Percentiles rank a stretch among this genome's conserved stretches.
Evolutionary conservation across 2,329 filamentous ascomycete species (phyloP).

Genomic region (Didymella keratinophila): DNA sequence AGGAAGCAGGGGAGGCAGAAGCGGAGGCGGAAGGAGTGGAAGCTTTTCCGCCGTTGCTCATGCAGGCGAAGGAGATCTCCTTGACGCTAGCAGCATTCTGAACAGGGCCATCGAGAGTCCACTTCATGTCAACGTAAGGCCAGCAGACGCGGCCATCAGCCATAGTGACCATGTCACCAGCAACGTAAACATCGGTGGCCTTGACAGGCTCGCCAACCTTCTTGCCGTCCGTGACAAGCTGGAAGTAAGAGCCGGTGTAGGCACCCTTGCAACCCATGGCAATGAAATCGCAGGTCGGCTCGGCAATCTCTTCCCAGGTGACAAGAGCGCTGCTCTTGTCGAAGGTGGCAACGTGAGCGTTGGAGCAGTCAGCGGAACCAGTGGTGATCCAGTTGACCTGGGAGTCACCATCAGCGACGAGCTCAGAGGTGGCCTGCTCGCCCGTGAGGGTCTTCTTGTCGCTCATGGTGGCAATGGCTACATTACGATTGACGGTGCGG

Average conservation of each 20-base stretch:
- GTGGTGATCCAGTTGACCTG: constrained; percentile 69
- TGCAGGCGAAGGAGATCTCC: constrained; percentile 65
- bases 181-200: constrained; percentile 64
- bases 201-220: constrained; percentile 61
- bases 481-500: constrained; percentile 66
- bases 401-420: constrained; percentile 63
- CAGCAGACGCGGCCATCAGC: constrained; percentile 67
- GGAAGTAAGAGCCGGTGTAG: constrained; percentile 67
- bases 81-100: constrained; percentile 44
- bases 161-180: constrained; percentile 69
- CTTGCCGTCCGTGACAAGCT: constrained; percentile 62
- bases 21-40: constrained; percentile 11
- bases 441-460: constrained; percentile 66
- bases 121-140: constrained; percentile 66
- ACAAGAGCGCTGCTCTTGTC: constrained; percentile 62
- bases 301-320: constrained; percentile 67
- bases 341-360: constrained; percentile 66
- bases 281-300: constrained; percentile 63
- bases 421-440: constrained; percentile 61
- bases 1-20: constrained; percentile 17
- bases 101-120: constrained; percentile 55
- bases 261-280: constrained; percentile 68
- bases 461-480: constrained; percentile 64
- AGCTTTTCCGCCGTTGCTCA: constrained; percentile 36
- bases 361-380: constrained; percentile 62